phyloP scores from a whole-genome alignment of 129 eudicot species.

The Saussurea involucrata region DNA sequence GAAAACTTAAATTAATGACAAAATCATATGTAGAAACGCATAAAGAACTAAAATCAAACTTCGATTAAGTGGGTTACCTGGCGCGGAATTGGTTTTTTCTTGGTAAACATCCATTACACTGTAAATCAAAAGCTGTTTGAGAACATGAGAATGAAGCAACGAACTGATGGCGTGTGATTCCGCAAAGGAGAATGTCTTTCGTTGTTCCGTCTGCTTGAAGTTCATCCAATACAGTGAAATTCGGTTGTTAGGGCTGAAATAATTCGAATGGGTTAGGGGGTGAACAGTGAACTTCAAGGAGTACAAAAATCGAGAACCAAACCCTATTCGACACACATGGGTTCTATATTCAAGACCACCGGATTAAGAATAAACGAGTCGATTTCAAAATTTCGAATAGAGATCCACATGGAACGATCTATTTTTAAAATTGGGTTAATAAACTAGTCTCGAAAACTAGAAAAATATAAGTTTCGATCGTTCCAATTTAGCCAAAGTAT shows the following conservation, averaged over 20 bases:
- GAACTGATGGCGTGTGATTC: neutral
- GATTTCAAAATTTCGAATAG: no score
- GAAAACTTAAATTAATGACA: neutral
- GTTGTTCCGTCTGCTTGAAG: neutral
- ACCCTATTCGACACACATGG: neutral
- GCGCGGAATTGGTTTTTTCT: neutral
- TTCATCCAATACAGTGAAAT: neutral
- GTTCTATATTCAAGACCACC: neutral
- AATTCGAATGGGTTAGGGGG: neutral
- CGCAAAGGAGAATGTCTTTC: neutral
- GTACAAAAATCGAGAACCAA: neutral
- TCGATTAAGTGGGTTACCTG: slow-evolving; percentile 6
- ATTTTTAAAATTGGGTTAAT: no score
- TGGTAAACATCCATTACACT: neutral
- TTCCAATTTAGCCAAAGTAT: no score
- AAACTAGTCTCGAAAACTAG: no score
- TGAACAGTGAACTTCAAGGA: neutral
- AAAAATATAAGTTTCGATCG: no score
- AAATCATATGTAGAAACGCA: neutral
- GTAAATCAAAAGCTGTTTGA: neutral
- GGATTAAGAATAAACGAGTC: no score
- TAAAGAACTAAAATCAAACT: neutral
- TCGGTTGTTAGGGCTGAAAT: neutral
- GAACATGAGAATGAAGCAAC: neutral
- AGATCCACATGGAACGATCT: neutral